These are phyloP conservation scores for Musa itinerans DNA, from an alignment of 176 grass and related monocot species.

Conservation along the genomic window DNA sequence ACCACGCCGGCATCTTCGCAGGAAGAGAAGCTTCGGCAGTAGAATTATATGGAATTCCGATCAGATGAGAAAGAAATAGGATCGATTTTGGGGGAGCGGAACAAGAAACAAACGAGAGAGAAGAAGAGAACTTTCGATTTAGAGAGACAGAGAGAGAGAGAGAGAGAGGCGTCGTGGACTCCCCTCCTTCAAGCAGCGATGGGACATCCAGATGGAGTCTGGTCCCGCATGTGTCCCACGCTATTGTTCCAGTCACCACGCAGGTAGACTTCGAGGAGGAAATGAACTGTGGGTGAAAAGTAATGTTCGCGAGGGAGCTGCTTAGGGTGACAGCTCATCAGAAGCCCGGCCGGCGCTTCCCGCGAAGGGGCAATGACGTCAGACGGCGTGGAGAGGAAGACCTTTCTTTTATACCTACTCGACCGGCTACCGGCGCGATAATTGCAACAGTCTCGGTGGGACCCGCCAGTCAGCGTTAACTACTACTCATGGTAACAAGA, in stretches of 20 bases:
- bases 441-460: neutral
- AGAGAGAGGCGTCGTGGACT: neutral
- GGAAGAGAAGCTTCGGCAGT: neutral
- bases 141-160: neutral
- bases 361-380: neutral
- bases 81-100: neutral
- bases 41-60: neutral
- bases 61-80: neutral
- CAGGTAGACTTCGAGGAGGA: neutral
- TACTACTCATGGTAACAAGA: too few relatives aligned
- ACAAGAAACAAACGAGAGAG: neutral
- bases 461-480: neutral
- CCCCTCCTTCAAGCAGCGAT: neutral
- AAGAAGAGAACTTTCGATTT: neutral
- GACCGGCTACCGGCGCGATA: neutral
- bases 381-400: neutral
- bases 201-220: neutral
- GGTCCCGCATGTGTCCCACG: neutral
- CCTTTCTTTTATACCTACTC: neutral
- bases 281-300: neutral
- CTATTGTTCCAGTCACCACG: neutral
- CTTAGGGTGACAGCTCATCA: neutral
- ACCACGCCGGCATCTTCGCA: constrained; percentile 20
- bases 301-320: neutral
- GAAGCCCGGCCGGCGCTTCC: neutral